Evolutionary conservation across 177 flowering plant species (phyloP).

Genomic region (Vitis hybrid): DNA sequence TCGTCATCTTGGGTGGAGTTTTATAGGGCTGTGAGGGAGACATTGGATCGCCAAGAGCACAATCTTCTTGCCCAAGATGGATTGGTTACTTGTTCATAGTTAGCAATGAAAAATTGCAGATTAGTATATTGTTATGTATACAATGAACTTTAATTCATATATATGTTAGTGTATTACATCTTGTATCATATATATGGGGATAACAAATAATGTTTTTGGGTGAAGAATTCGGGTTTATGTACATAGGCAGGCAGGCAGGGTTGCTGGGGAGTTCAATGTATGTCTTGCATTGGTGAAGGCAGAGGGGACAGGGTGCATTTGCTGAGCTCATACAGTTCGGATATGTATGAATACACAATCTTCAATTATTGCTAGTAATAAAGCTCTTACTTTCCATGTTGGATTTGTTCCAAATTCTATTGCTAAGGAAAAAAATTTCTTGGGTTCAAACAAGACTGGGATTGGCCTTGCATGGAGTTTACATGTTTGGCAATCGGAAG

Average conservation of each 20-base stretch:
- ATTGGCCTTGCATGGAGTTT: not conserved
- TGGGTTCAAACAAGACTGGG: too few species aligned
- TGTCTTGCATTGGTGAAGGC: not conserved
- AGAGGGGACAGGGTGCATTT: not conserved
- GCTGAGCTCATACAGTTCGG: conserved; percentile 9
- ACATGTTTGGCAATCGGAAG: too few species aligned
- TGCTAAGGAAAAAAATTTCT: too few species aligned
- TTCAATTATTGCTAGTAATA: not conserved
- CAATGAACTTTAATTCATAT: conserved; percentile 6
- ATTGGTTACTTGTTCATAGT: conserved; percentile 58
- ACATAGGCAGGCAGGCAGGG: conserved; percentile 22
- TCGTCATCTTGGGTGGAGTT: conserved; percentile 75
- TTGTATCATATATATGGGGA: conserved; percentile 6
- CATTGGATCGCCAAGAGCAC: conserved; percentile 48
- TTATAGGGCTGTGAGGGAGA: conserved; percentile 62
- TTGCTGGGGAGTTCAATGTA: conserved; percentile 7
- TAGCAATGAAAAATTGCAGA: not conserved
- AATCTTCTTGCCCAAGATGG: conserved; percentile 42
- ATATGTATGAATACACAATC: conserved; percentile 7
- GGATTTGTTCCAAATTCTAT: too few species aligned
- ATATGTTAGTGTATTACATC: conserved; percentile 5
- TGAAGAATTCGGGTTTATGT: conserved; percentile 17
- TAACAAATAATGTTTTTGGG: conserved; percentile 11
- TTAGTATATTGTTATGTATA: not conserved
- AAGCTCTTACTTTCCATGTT: not conserved